Base-by-base conservation (phyloP, 2,329 filamentous ascomycete species). In the Colletotrichum brevisporum region DNA sequence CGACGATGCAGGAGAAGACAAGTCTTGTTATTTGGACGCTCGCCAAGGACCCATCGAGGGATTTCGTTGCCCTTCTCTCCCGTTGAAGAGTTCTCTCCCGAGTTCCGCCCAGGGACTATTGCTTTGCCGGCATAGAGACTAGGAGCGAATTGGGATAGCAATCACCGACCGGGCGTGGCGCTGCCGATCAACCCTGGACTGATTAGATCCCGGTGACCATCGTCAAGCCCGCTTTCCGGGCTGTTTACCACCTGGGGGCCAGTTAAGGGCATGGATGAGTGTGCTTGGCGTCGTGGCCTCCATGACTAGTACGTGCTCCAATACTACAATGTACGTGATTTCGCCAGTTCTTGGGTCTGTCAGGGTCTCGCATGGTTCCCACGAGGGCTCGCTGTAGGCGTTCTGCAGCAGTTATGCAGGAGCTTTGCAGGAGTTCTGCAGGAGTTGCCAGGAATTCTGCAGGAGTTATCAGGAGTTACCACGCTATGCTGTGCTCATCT, bases 291-390 rank as follows among this genome's bases (percentile, higher is more conserved):
- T 15, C 41, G 13, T n/a, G 13, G 41, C 5, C 13, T 43, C 2
- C 41, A 43, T 43, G 43, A 45, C n/a, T 16, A 45, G 15, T 24
- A 24, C 21, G 15, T 18, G 3, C 31, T 36, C 8, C 8, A 10
- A 36, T 36, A 10, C 8, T 10, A 36, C n/a, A n/a, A n/a, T 10
- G 6, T 36, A 10, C 4, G 31, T 10, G 31, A 36, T 36, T 36
- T 6, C 31, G 31, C 31, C 4, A 6, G 5, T 13, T 43, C 16
- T n/a, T 15, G 26, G 18, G 15, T 15, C 15, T 47, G 41, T n/a
- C 13, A 52, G n/a, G 43, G n/a, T 12, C 18, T 43, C 39, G 41
- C 63, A 54, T 61, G 55, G 55, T 27, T 48, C 48, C 41, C 63
- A 61, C 41, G 26, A 31, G 39, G 24, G 41, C 5, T 43, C 10